Evolutionary conservation across 2,329 filamentous ascomycete genomes (phyloP).

Genomic region (Zymoseptoria passerinii): DNA sequence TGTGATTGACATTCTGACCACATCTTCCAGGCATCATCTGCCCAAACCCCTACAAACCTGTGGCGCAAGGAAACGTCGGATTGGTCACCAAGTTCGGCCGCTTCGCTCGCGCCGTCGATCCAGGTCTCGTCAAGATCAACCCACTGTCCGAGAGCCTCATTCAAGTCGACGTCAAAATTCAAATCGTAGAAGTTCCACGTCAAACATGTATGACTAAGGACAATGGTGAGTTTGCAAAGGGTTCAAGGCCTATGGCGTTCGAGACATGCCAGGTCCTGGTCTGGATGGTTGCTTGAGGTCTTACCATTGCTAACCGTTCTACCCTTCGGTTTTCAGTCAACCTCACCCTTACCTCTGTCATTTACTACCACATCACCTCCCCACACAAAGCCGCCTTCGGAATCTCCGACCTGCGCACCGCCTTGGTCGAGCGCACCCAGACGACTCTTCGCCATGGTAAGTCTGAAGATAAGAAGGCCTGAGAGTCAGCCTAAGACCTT

Average conservation of each 20-base stretch:
- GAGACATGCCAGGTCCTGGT: no score
- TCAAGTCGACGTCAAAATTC: constrained; percentile 97
- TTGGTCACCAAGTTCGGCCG: constrained; percentile 91
- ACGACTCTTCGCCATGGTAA: constrained; percentile 81
- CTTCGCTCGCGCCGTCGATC: constrained; percentile 93
- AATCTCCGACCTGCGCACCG: constrained; percentile 87
- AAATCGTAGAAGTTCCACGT: constrained; percentile 92
- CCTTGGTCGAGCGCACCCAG: constrained; percentile 95
- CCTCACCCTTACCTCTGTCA: constrained; percentile 85
- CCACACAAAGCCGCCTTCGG: constrained; percentile 75
- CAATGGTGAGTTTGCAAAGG: constrained; percentile 43
- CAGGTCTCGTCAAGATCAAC: constrained; percentile 95
- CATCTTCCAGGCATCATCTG: constrained; percentile 51
- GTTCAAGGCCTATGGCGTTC: no score
- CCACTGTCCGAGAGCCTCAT: constrained; percentile 82
- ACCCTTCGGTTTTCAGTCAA: constrained; percentile 51
- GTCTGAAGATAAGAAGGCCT: background rate
- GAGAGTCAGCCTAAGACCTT: no score
- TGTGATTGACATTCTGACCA: constrained; percentile 5
- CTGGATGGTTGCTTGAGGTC: no score
- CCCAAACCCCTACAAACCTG: constrained; percentile 61
- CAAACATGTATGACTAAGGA: constrained; percentile 99
- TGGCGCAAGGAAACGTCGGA: constrained; percentile 87
- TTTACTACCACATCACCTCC: constrained; percentile 96
- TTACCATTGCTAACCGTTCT: no score